A percentile compares a stretch with the other conserved stretches of the same genome.
Evolutionary conservation across 345 rosid genomes (phyloP).

Genomic region (Noccaea bulbosa): DNA sequence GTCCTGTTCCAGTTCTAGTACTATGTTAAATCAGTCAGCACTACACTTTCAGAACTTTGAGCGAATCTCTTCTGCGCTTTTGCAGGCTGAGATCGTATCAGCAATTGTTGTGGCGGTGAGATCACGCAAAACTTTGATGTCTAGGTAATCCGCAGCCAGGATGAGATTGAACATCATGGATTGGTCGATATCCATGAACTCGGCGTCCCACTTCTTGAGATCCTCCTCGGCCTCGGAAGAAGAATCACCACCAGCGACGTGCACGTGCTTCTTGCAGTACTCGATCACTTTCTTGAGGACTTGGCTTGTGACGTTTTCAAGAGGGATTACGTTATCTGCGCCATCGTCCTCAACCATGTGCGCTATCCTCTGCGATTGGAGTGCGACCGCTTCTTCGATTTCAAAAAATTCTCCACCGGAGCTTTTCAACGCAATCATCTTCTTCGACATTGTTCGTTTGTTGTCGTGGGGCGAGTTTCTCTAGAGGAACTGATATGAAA

Average conservation of each 20-base stretch:
- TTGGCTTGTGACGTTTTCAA: conserved; percentile 59
- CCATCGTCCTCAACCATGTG: conserved; percentile 62
- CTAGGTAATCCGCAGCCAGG: conserved; percentile 59
- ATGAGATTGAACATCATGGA: conserved; percentile 53
- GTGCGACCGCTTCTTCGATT: conserved; percentile 55
- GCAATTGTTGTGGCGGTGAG: conserved; percentile 58
- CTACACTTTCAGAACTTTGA: conserved; percentile 47
- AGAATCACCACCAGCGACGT: not conserved
- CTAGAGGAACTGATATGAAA: too few relatives aligned
- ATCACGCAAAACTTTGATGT: conserved; percentile 50
- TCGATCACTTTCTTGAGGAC: conserved; percentile 64
- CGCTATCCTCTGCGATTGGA: conserved; percentile 50
- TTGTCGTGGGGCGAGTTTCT: too few relatives aligned
- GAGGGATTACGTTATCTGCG: conserved; percentile 52
- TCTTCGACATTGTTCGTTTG: not conserved
- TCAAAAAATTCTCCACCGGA: conserved; percentile 60
- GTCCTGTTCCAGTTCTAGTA: too few relatives aligned
- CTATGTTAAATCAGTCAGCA: too few relatives aligned
- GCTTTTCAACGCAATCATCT: conserved; percentile 36
- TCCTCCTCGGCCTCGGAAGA: too few relatives aligned
- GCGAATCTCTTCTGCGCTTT: conserved; percentile 49
- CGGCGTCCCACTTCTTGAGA: conserved; percentile 66
- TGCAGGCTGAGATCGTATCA: conserved; percentile 54
- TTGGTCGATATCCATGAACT: conserved; percentile 58
- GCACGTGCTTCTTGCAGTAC: conserved; percentile 51